Evolutionary conservation across 148 eudicot genomes (phyloP), one percentile per base, ranked within the genome.

Genomic region (Cornus suecica): DNA sequence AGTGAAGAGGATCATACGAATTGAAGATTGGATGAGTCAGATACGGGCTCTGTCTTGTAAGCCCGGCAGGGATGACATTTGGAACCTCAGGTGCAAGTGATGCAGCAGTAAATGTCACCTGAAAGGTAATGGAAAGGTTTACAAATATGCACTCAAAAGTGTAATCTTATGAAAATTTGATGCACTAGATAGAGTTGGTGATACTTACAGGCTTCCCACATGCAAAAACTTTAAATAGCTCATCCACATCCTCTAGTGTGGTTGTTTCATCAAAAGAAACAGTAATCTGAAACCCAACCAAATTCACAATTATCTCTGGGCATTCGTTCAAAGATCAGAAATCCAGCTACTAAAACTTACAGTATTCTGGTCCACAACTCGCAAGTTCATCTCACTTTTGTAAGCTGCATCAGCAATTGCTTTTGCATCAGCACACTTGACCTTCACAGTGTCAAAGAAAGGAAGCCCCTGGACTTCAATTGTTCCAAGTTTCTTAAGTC

Each of bases 371-470:
- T 94, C 97, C 73, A 92, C 87, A 79, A 91, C 74, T 32, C 99
- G 89, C 79, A 94, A 82, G 82, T 94, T 94, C 73, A 94, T 90
- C 85, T 91, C 86, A 83, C 85, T 83, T 86, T 89, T 90, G 87
- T 56, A 58, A 69, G 99, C 99, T 78, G 88, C 94, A 74, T 89
- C 90, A 77, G 90, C 91, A 75, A 94, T 87, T 72, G 88, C 91
- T 74, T 80, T 84, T 27, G 97, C 86, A 77, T 94, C 86, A 78
- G 90, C 81, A 77, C 91, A 88, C 70, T 86, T 90, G 66, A 94
- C 85, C 83, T 92, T 94, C 80, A 94, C 99, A 1, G 99, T 94
- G 88, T 94, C 99, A 51, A 94, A 94, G 87, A 94, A 94, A 31
- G 97, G 89, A 64, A 84, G 83, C 18, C 70, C 89, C 72, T 90